Evolutionary conservation across 1,139 yeast genomes (phyloP).

Genomic region (Saccharomyces uvarum): DNA sequence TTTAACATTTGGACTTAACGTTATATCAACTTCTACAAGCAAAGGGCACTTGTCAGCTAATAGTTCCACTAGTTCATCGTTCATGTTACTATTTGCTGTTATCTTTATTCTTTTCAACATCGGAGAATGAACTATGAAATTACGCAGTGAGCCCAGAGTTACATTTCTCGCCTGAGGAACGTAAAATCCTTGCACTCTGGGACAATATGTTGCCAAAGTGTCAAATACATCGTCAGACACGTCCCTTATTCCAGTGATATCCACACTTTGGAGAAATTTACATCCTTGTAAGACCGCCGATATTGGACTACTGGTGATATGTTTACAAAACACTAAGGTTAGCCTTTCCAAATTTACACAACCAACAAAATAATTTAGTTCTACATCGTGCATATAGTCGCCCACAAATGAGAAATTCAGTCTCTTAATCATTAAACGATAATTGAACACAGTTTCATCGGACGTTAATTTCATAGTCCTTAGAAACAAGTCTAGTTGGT

Average conservation of each 20-base stretch:
- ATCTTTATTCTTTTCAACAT: slow-evolving; percentile 77
- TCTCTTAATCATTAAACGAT: slow-evolving; percentile 67
- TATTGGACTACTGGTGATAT: slow-evolving; percentile 55
- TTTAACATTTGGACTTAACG: slow-evolving; percentile 69
- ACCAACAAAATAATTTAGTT: slow-evolving; percentile 47
- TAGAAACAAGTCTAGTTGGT: slow-evolving; percentile 43
- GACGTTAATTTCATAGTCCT: slow-evolving; percentile 48
- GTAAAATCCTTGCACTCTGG: slow-evolving; percentile 78
- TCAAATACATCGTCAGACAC: slow-evolving; percentile 59
- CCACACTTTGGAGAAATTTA: slow-evolving; percentile 71
- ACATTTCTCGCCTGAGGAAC: slow-evolving; percentile 77
- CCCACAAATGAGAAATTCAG: slow-evolving; percentile 75
- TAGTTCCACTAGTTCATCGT: slow-evolving; percentile 57
- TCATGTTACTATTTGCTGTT: slow-evolving; percentile 60
- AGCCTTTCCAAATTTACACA: slow-evolving; percentile 77
- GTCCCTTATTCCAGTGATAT: slow-evolving; percentile 75
- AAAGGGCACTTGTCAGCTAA: slow-evolving; percentile 66
- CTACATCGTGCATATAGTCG: slow-evolving; percentile 55
- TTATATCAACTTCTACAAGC: slow-evolving; percentile 84
- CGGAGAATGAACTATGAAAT: slow-evolving; percentile 56
- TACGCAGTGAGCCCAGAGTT: slow-evolving; percentile 56
- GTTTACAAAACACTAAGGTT: slow-evolving; percentile 73
- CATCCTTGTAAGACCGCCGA: slow-evolving; percentile 57
- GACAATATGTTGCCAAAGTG: slow-evolving; percentile 66
- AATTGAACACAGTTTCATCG: slow-evolving; percentile 55